phyloP scores from a whole-genome alignment of 2,329 filamentous ascomycete species.

The Paecilomyces niveus region DNA sequence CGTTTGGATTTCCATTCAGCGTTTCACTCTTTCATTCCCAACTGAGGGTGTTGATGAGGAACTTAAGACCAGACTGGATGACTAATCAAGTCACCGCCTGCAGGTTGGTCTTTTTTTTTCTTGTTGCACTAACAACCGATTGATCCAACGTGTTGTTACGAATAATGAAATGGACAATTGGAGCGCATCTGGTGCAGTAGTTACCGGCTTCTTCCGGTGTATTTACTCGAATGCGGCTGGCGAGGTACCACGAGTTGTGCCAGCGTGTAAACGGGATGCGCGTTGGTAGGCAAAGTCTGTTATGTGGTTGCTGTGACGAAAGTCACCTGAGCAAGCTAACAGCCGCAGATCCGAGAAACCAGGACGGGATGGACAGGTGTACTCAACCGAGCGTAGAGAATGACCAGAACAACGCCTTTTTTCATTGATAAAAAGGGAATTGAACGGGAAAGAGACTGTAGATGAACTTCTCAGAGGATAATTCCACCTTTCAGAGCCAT shows the following conservation, averaged over 20 bases:
- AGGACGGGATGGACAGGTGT: not conserved
- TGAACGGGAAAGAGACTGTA: not conserved
- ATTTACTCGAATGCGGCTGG: not conserved
- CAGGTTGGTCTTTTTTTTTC: not conserved
- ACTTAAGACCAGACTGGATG: not conserved
- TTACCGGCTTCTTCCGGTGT: not conserved
- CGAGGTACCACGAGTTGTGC: not conserved
- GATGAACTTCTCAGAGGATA: not conserved
- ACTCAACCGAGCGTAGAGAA: constrained; percentile 12
- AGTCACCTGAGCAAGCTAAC: constrained; percentile 27
- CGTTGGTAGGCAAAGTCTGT: not conserved
- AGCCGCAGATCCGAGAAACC: constrained; percentile 30
- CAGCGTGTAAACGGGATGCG: not conserved
- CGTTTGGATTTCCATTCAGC: not conserved
- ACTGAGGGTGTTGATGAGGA: not conserved
- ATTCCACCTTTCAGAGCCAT: not conserved
- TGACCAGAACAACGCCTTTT: not conserved
- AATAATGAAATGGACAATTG: not conserved
- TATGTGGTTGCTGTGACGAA: constrained; percentile 27
- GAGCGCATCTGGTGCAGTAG: not conserved
- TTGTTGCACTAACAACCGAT: not conserved
- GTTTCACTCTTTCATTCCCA: not conserved
- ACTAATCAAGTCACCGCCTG: not conserved
- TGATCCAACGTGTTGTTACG: not conserved
- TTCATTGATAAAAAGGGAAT: not conserved